Evolutionary conservation across 345 rosid genomes (phyloP).

Genomic region (Lepidium africanum): DNA sequence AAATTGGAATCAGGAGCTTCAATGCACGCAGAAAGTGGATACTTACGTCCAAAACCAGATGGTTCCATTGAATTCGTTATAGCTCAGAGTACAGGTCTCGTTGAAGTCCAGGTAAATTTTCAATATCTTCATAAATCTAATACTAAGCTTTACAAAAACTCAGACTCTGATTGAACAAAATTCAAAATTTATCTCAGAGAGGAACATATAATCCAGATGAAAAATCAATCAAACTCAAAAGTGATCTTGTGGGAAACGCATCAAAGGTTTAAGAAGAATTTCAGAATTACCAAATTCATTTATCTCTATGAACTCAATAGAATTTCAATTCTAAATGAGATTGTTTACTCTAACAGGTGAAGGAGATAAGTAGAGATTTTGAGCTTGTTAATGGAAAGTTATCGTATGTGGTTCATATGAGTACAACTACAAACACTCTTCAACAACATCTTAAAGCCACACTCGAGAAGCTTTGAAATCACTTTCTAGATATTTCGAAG

Average conservation of each 20-base stretch:
- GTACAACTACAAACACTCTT: constrained; percentile 40
- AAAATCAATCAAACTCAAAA: constrained; percentile 47
- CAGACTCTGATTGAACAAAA: not conserved
- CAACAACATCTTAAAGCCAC: constrained; percentile 49
- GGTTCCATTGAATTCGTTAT: constrained; percentile 62
- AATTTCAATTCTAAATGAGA: not conserved
- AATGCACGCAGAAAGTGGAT: constrained; percentile 80
- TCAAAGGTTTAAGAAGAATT: constrained; percentile 42
- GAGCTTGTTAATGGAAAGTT: constrained; percentile 45
- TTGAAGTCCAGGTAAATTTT: constrained; percentile 51
- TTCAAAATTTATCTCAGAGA: constrained; percentile 25
- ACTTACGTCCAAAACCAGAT: constrained; percentile 62
- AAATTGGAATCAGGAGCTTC: constrained; percentile 50
- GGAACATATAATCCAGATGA: constrained; percentile 40
- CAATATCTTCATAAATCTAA: not conserved
- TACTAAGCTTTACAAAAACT: not conserved
- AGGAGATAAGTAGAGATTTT: constrained; percentile 41
- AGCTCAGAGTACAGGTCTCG: constrained; percentile 73
- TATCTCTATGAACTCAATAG: not conserved
- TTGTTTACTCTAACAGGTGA: constrained; percentile 33
- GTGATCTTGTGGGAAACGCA: constrained; percentile 66
- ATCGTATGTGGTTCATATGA: constrained; percentile 45
- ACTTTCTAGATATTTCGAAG: not conserved
- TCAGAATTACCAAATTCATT: not conserved
- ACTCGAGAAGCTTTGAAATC: constrained; percentile 33